phyloP scores from a whole-genome alignment of 805 yeast species.

The Saccharomycopsis synnaedendra region DNA sequence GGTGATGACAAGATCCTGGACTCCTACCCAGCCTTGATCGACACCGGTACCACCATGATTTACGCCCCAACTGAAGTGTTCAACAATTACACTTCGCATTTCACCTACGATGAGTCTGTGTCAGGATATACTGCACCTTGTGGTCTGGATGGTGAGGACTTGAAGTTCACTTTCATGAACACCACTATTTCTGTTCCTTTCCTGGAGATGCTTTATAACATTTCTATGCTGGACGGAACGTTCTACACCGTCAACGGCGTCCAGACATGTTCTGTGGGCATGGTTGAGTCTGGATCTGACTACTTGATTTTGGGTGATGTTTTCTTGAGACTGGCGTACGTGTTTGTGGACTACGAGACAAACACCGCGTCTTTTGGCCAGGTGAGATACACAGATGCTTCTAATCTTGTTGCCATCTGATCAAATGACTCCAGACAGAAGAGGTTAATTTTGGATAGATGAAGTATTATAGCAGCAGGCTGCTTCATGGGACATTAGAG shows the following conservation, averaged over 20 bases:
- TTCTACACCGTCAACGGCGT: slow-evolving; percentile 2
- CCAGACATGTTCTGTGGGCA: slow-evolving; percentile 4
- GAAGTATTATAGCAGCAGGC: too few relatives aligned
- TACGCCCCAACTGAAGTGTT: slow-evolving; percentile 1
- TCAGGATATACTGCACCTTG: slow-evolving; percentile 4
- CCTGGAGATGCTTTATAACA: slow-evolving; percentile 1
- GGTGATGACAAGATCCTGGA: background rate
- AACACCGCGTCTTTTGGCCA: slow-evolving; percentile 32
- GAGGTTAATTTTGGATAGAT: too few relatives aligned
- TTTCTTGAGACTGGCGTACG: slow-evolving; percentile 35
- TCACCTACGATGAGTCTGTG: background rate
- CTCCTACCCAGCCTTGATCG: slow-evolving; percentile 6
- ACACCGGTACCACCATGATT: slow-evolving; percentile 10
- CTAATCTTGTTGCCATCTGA: background rate
- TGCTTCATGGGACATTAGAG: too few relatives aligned
- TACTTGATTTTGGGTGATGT: slow-evolving; percentile 34
- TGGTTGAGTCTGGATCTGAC: background rate
- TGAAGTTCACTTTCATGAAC: background rate
- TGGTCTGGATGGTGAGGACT: background rate
- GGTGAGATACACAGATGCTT: slow-evolving; percentile 13
- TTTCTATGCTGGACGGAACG: background rate
- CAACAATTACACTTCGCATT: background rate
- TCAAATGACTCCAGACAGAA: too few relatives aligned
- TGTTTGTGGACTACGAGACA: slow-evolving; percentile 38
- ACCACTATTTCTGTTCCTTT: slow-evolving; percentile 9